A percentile compares a stretch with the other conserved stretches of the same genome.
These are phyloP conservation scores for Coniferiporia weirii DNA, from an alignment of 1,284 basidiomycete genomes.

Conservation along the genomic window DNA sequence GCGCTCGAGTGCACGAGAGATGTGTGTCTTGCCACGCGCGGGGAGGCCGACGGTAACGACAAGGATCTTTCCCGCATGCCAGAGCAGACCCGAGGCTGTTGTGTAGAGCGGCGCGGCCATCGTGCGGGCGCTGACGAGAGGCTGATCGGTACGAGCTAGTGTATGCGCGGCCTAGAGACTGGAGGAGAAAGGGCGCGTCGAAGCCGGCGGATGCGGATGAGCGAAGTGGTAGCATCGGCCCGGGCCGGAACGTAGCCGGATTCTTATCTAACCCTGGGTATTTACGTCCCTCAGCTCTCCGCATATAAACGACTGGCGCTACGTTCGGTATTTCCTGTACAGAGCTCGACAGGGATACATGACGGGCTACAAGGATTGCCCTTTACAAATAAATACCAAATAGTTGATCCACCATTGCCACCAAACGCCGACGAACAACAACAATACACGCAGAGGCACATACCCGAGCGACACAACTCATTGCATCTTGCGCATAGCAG, in stretches of 20 bases:
- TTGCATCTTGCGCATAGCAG: conserved; percentile 33
- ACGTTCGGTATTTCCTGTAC: too few species aligned
- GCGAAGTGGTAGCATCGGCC: too few species aligned
- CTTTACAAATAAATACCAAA: too few species aligned
- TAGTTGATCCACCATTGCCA: neutral
- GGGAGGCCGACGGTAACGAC: conserved; percentile 89
- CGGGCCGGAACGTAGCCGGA: too few species aligned
- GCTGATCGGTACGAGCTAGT: neutral
- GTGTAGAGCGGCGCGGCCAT: conserved; percentile 89
- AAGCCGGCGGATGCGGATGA: neutral
- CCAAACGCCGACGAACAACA: neutral
- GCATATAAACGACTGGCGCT: too few species aligned
- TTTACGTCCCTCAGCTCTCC: too few species aligned
- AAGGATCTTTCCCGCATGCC: conserved; percentile 92
- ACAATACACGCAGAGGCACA: too few species aligned
- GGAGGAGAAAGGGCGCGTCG: neutral
- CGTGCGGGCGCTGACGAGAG: neutral
- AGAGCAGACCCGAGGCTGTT: conserved; percentile 79
- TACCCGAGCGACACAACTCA: neutral
- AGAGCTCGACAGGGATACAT: too few species aligned
- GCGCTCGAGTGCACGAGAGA: conserved; percentile 90
- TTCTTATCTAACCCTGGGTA: too few species aligned
- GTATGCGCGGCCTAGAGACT: neutral
- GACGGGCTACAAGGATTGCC: too few species aligned
- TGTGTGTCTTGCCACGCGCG: conserved; percentile 94